Conservation (phyloP, 2,329 filamentous ascomycete species). For the Diaporthe citri region DNA sequence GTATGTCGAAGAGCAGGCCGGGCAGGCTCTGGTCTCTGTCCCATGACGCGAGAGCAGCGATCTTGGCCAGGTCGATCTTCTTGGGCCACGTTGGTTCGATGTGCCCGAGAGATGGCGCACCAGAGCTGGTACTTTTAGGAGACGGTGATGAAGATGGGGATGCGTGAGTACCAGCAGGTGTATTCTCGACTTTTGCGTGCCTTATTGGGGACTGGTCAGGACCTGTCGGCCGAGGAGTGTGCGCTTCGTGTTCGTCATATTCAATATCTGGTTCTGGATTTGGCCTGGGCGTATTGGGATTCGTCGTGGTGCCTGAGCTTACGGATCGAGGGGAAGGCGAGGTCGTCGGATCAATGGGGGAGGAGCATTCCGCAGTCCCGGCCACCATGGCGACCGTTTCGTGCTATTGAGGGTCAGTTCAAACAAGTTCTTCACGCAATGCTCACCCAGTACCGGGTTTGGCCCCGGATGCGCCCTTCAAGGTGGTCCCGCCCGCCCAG, state of each 20-base stretch:
- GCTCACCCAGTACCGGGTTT: not conserved
- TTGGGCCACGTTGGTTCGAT: conserved; percentile 34
- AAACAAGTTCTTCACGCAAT: not conserved
- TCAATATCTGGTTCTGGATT: not conserved
- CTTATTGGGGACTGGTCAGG: not conserved
- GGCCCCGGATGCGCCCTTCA: not conserved
- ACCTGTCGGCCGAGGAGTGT: not conserved
- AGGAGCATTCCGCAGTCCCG: not conserved
- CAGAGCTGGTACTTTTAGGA: not conserved
- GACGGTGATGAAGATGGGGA: conserved; percentile 2
- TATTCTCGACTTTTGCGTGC: too few species aligned
- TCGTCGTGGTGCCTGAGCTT: conserved; percentile 33
- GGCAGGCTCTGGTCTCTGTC: not conserved
- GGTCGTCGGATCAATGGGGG: not conserved
- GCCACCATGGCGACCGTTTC: conserved; percentile 4
- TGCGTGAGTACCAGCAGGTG: not conserved
- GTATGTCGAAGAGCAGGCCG: conserved; percentile 31
- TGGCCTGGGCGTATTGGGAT: conserved; percentile 28
- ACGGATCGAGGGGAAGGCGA: not conserved
- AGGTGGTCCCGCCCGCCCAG: not conserved
- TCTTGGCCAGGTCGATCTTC: conserved; percentile 27
- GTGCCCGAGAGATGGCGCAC: conserved; percentile 1
- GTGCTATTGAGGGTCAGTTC: not conserved
- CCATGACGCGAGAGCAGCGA: conserved; percentile 29
- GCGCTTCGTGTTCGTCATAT: not conserved